phyloP scores from a whole-genome alignment of 495 filamentous ascomycete genomes.

The Alectoria sarmentosa region DNA sequence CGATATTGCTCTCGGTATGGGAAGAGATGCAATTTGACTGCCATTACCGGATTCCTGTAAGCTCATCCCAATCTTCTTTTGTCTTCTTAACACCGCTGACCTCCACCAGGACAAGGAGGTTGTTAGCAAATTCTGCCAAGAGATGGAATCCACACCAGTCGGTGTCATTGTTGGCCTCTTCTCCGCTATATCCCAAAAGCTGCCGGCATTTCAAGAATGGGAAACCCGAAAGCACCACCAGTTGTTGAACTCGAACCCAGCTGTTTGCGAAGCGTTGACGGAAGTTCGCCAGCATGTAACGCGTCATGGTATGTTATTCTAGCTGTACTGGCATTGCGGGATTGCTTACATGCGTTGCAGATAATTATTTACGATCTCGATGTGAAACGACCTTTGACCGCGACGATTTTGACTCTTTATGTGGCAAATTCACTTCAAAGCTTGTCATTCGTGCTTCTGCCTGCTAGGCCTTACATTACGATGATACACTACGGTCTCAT shows the following conservation, averaged over 20 bases:
- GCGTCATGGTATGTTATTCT: conserved; percentile 66
- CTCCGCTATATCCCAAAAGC: conserved; percentile 90
- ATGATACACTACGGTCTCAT: neutral
- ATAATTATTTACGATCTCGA: conserved; percentile 52
- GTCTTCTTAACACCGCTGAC: neutral
- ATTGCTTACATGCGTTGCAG: conserved; percentile 37
- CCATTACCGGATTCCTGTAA: conserved; percentile 74
- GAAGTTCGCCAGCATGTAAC: conserved; percentile 83
- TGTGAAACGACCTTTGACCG: conserved; percentile 70
- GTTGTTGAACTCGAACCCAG: conserved; percentile 75
- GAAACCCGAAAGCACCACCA: conserved; percentile 83
- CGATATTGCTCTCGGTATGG: conserved; percentile 85
- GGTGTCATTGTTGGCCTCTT: conserved; percentile 92
- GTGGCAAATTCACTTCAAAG: conserved; percentile 90
- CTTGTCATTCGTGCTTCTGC: conserved; percentile 90
- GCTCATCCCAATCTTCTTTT: conserved; percentile 17
- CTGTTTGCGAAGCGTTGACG: conserved; percentile 88
- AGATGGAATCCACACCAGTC: conserved; percentile 91
- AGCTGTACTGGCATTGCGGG: neutral
- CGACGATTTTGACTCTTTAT: conserved; percentile 83
- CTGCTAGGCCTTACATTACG: conserved; percentile 20
- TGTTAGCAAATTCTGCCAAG: conserved; percentile 84
- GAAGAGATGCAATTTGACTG: conserved; percentile 97
- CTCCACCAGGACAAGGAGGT: conserved; percentile 54
- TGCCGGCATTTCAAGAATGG: conserved; percentile 86